phyloP scores from a whole-genome alignment of 805 yeast species.

The Zygoascus biomembranicola region DNA sequence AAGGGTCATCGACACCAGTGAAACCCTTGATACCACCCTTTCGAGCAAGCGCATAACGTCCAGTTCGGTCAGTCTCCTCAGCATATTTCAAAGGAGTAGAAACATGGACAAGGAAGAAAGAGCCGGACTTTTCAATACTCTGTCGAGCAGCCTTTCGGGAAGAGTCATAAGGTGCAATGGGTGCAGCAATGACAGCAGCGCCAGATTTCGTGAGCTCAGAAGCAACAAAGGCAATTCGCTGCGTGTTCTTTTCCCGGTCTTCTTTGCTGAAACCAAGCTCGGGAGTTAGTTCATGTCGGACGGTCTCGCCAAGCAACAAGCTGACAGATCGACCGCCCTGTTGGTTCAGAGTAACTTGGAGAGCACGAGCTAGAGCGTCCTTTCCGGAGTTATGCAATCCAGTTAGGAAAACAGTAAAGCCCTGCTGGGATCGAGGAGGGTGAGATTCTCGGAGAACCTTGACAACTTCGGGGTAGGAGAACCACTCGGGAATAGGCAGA shows the following conservation, averaged over 20 bases:
- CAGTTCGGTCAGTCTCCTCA: conserved; percentile 42
- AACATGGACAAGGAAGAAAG: conserved; percentile 45
- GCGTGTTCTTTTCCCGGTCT: conserved; percentile 34
- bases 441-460: conserved; percentile 81
- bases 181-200: conserved; percentile 74
- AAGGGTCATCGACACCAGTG: conserved; percentile 41
- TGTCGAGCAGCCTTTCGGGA: conserved; percentile 38
- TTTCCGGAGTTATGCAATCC: conserved; percentile 53
- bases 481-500: conserved; percentile 89
- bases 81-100: conserved; percentile 41
- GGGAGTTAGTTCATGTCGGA: conserved; percentile 32
- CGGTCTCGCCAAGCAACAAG: conserved; percentile 41
- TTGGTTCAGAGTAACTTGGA: conserved; percentile 86
- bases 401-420: conserved; percentile 68
- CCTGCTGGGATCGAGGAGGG: conserved; percentile 87
- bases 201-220: conserved; percentile 83
- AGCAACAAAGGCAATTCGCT: conserved; percentile 52
- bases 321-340: conserved; percentile 77
- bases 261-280: conserved; percentile 34
- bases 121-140: conserved; percentile 40
- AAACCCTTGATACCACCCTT: conserved; percentile 40
- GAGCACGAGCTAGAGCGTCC: conserved; percentile 66
- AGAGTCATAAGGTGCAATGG: conserved; percentile 39
- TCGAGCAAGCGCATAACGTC: conserved; percentile 39
- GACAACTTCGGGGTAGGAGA: conserved; percentile 94